Percentiles rank a stretch among this genome's conserved stretches.
phyloP scores from a whole-genome alignment of 1,139 yeast genomes.

The Blastobotrys proliferans region DNA sequence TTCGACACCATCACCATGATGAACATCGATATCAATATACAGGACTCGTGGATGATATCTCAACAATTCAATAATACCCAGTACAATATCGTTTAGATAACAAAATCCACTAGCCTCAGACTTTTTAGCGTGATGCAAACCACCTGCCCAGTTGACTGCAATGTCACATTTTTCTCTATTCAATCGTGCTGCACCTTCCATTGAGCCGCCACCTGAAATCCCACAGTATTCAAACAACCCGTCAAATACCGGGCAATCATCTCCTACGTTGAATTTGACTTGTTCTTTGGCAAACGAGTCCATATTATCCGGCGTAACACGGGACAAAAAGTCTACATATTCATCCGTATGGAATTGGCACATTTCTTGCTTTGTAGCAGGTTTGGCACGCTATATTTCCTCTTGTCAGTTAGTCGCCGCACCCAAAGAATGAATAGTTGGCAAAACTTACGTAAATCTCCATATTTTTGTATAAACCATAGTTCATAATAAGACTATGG shows the following conservation, averaged over 20 bases:
- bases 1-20: slow-evolving; percentile 98
- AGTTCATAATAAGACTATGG: slow-evolving; percentile 93
- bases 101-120: slow-evolving; percentile 96
- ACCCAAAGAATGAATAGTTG: background rate
- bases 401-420: slow-evolving; percentile 1
- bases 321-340: slow-evolving; percentile 85
- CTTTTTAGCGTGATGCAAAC: slow-evolving; percentile 94
- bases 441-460: slow-evolving; percentile 61
- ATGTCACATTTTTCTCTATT: slow-evolving; percentile 93
- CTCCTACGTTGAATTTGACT: slow-evolving; percentile 92
- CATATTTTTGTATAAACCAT: slow-evolving; percentile 94
- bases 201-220: slow-evolving; percentile 91
- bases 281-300: slow-evolving; percentile 90
- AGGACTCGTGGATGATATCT: slow-evolving; percentile 93
- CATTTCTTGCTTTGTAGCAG: slow-evolving; percentile 98
- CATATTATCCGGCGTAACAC: slow-evolving; percentile 93
- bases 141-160: slow-evolving; percentile 97
- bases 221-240: slow-evolving; percentile 95
- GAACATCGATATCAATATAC: slow-evolving; percentile 93
- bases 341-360: slow-evolving; percentile 98
- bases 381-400: slow-evolving; percentile 63
- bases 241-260: slow-evolving; percentile 95
- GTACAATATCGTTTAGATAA: slow-evolving; percentile 82
- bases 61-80: slow-evolving; percentile 83
- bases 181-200: slow-evolving; percentile 94